Conservation (phyloP, 2,329 filamentous ascomycete genomes). For the Chlorencoelia australis region DNA sequence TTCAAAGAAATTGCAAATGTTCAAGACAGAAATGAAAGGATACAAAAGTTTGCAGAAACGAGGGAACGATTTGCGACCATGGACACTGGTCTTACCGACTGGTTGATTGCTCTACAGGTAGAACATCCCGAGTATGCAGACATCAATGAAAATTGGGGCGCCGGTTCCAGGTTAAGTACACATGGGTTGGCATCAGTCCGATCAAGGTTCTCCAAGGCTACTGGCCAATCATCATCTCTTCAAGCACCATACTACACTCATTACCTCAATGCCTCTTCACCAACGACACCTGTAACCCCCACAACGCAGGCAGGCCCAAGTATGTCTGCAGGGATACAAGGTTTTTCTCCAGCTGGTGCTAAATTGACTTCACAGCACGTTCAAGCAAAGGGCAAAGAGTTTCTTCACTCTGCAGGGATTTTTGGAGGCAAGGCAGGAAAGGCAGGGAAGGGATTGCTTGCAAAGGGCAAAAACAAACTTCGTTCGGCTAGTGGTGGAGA, state of each 20-base stretch:
- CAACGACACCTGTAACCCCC: constrained; percentile 17
- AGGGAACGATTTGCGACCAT: constrained; percentile 59
- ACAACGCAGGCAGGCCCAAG: constrained; percentile 12
- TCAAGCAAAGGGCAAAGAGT: constrained; percentile 70
- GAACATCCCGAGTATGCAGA: constrained; percentile 40
- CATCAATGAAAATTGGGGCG: constrained; percentile 17
- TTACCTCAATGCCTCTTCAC: constrained; percentile 40
- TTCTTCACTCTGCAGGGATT: constrained; percentile 72
- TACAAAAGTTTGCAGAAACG: constrained; percentile 63
- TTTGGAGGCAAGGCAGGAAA: constrained; percentile 61
- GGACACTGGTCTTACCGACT: constrained; percentile 62
- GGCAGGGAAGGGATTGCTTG: constrained; percentile 82
- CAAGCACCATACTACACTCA: constrained; percentile 47
- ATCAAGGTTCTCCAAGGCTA: constrained; percentile 17
- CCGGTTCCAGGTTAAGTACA: constrained; percentile 9
- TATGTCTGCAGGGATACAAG: constrained; percentile 16
- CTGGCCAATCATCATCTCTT: constrained; percentile 10
- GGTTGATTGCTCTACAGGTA: constrained; percentile 39
- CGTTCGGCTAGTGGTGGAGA: constrained; percentile 51
- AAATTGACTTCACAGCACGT: constrained; percentile 29
- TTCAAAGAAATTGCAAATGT: constrained; percentile 74
- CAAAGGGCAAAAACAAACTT: constrained; percentile 82
- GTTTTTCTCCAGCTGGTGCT: constrained; percentile 15
- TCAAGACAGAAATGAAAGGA: constrained; percentile 54
- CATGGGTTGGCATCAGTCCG: constrained; percentile 12